Percentiles rank a stretch among this genome's conserved stretches.
Conservation (phyloP, 1,284 basidiomycete genomes). For the Sanghuangporus baumii region DNA sequence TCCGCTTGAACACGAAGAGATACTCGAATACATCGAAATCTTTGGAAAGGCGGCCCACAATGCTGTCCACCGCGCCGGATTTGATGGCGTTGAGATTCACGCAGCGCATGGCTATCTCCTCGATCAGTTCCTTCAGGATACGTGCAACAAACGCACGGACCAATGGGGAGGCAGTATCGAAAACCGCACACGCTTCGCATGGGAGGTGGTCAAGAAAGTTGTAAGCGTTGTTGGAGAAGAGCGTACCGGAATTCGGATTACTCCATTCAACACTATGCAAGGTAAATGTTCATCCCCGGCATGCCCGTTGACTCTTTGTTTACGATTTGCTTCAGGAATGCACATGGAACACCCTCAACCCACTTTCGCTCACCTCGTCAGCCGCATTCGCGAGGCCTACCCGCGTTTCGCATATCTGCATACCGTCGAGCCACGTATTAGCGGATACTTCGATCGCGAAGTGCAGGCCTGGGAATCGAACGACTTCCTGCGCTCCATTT, state of each 20-base stretch:
- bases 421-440: conserved; percentile 34
- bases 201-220: conserved; percentile 33
- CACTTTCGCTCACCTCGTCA: conserved; percentile 35
- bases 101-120: conserved; percentile 18
- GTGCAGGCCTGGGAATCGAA: conserved; percentile 24
- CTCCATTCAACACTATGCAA: conserved; percentile 28
- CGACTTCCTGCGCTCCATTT: conserved; percentile 30
- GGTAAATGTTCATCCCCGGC: background rate
- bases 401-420: conserved; percentile 55
- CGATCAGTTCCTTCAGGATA: conserved; percentile 19
- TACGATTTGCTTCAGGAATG: conserved; percentile 20
- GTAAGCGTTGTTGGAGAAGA: conserved; percentile 12
- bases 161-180: conserved; percentile 41
- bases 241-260: conserved; percentile 34
- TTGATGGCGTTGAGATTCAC: conserved; percentile 27
- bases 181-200: conserved; percentile 39
- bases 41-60: conserved; percentile 26
- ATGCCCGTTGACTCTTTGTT: background rate
- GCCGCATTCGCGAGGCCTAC: conserved; percentile 27
- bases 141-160: conserved; percentile 39
- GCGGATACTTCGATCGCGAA: conserved; percentile 9
- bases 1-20: conserved; percentile 34
- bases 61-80: conserved; percentile 27
- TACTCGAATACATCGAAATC: conserved; percentile 28
- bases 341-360: conserved; percentile 34